phyloP scores from a whole-genome alignment of 805 yeast genomes.

The Candida rishiriensis region DNA sequence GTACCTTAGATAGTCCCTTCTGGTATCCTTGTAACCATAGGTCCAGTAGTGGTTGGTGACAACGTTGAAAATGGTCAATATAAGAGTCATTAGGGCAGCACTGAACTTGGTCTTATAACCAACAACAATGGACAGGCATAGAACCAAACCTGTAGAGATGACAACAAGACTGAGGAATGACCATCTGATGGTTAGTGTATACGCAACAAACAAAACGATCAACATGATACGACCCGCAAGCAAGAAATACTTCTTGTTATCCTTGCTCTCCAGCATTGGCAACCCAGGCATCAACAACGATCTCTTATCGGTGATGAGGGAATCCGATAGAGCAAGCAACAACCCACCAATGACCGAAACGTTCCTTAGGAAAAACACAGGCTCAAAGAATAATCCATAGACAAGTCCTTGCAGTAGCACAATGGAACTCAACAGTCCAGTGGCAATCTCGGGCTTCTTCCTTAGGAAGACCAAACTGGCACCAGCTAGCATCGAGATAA shows the following conservation, averaged over 20 bases:
- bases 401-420: constrained; percentile 80
- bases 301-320: constrained; percentile 73
- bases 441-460: constrained; percentile 64
- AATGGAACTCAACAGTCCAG: constrained; percentile 63
- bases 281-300: constrained; percentile 66
- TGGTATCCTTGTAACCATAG: constrained; percentile 60
- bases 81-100: constrained; percentile 64
- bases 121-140: constrained; percentile 74
- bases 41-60: constrained; percentile 88
- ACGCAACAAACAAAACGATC: constrained; percentile 79
- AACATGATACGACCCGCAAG: constrained; percentile 86
- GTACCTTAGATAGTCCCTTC: constrained; percentile 84
- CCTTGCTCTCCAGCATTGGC: constrained; percentile 67
- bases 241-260: constrained; percentile 73
- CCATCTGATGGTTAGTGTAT: constrained; percentile 74
- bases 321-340: constrained; percentile 79
- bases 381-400: constrained; percentile 81
- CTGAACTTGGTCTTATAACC: constrained; percentile 92
- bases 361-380: constrained; percentile 79
- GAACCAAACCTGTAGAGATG: constrained; percentile 63
- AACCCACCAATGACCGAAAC: constrained; percentile 90
- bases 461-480: constrained; percentile 68
- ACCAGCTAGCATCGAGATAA: constrained; percentile 66
- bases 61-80: constrained; percentile 72
- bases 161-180: constrained; percentile 57